A percentile compares a stretch with the other conserved stretches of the same genome.
These are phyloP conservation scores for Coccomyxa sp. DNA, from an alignment of 139 green algal species.

Conservation along the genomic window DNA sequence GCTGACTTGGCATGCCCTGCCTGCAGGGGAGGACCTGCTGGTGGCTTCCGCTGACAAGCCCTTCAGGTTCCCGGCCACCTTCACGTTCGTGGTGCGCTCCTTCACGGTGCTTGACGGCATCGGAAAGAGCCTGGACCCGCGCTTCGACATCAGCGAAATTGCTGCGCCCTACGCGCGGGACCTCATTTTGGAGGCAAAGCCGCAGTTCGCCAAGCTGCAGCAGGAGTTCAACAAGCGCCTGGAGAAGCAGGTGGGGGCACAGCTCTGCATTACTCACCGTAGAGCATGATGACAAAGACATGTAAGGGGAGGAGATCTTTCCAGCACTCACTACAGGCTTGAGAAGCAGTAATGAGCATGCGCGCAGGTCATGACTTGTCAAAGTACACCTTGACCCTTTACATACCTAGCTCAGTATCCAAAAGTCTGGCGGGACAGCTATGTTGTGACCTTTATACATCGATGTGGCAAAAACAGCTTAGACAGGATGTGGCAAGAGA, in stretches of 20 bases:
- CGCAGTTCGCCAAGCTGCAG: conserved; percentile 41
- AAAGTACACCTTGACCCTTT: too few species aligned
- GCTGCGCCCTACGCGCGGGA: conserved; percentile 86
- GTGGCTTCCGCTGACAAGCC: conserved; percentile 93
- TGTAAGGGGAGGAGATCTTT: too few species aligned
- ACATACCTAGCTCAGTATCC: too few species aligned
- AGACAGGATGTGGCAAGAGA: too few species aligned
- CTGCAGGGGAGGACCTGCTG: conserved; percentile 89
- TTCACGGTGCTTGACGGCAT: conserved; percentile 97
- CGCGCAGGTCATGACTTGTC: too few species aligned
- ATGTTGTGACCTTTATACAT: too few species aligned
- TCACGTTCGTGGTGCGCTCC: conserved; percentile 92
- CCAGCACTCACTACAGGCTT: too few species aligned
- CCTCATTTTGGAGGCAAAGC: conserved; percentile 71
- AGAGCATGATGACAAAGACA: too few species aligned
- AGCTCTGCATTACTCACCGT: too few species aligned
- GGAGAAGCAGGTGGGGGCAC: conserved; percentile 19
- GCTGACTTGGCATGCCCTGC: neutral
- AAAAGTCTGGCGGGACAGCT: too few species aligned
- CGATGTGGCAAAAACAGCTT: too few species aligned
- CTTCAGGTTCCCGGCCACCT: conserved; percentile 79
- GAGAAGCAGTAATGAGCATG: too few species aligned
- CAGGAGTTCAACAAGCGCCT: conserved; percentile 61
- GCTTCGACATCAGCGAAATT: conserved; percentile 99
- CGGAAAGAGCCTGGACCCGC: conserved; percentile 88